Conservation (phyloP, 495 filamentous ascomycete species). For the Aspergillus hancockii region DNA sequence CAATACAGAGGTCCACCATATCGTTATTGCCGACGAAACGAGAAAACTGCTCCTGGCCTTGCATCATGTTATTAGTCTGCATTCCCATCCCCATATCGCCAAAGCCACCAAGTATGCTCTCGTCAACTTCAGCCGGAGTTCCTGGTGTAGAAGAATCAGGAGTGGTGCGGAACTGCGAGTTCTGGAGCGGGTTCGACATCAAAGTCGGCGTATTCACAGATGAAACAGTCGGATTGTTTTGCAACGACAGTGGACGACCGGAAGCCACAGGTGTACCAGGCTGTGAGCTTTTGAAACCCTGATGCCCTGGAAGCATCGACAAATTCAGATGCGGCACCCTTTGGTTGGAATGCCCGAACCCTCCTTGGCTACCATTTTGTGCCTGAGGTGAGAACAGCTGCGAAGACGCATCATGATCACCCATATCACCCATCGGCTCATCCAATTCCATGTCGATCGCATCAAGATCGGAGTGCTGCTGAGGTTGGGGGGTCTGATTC, state of each 20-base stretch:
- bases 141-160: slow-evolving; percentile 75
- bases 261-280: slow-evolving; percentile 81
- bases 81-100: slow-evolving; percentile 51
- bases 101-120: slow-evolving; percentile 57
- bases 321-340: slow-evolving; percentile 69
- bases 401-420: slow-evolving; percentile 61
- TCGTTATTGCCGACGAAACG: slow-evolving; percentile 49
- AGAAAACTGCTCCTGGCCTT: slow-evolving; percentile 52
- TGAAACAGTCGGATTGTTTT: slow-evolving; percentile 96
- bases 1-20: slow-evolving; percentile 79
- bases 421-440: slow-evolving; percentile 68
- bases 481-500: slow-evolving; percentile 41
- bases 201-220: slow-evolving; percentile 95
- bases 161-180: slow-evolving; percentile 64
- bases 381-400: slow-evolving; percentile 58
- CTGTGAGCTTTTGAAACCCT: slow-evolving; percentile 80
- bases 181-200: slow-evolving; percentile 62
- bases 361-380: slow-evolving; percentile 54
- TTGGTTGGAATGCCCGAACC: slow-evolving; percentile 74
- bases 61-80: slow-evolving; percentile 60
- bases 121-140: slow-evolving; percentile 66
- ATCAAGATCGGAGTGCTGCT: slow-evolving; percentile 69
- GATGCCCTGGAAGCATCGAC: slow-evolving; percentile 67
- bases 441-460: slow-evolving; percentile 97
- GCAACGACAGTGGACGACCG: slow-evolving; percentile 63